Evolutionary conservation across 352 stramenopile species (phyloP).

Genomic region (Globisporangium abappressorium): DNA sequence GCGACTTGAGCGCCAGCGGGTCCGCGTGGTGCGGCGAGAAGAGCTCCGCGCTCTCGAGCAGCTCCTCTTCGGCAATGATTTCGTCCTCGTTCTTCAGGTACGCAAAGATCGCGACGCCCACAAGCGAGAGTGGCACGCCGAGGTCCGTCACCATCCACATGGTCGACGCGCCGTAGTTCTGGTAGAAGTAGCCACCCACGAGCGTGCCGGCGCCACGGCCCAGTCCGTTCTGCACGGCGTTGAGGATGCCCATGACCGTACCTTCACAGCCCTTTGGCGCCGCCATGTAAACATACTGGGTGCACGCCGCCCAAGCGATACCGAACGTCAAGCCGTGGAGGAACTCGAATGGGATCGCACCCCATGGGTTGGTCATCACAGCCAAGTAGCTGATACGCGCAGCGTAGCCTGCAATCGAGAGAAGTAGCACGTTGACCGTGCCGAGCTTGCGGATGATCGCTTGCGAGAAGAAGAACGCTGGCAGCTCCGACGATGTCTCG

Average conservation of each 20-base stretch:
- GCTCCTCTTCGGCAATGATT: conserved; percentile 23
- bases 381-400: conserved; percentile 71
- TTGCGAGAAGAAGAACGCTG: conserved; percentile 80
- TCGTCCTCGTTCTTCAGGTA: conserved; percentile 50
- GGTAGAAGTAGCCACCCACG: conserved; percentile 74
- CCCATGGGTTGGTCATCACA: conserved; percentile 78
- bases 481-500: conserved; percentile 76
- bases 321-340: conserved; percentile 75
- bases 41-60: conserved; percentile 56
- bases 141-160: conserved; percentile 75
- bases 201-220: conserved; percentile 64
- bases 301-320: conserved; percentile 68
- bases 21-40: conserved; percentile 60
- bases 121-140: conserved; percentile 59
- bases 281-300: conserved; percentile 72
- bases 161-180: conserved; percentile 51
- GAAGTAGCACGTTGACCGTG: conserved; percentile 66
- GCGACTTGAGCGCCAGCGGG: conserved; percentile 37
- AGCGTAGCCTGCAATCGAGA: conserved; percentile 69
- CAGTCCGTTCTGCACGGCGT: conserved; percentile 72
- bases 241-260: conserved; percentile 77
- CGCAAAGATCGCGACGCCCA: conserved; percentile 55
- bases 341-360: conserved; percentile 77
- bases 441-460: conserved; percentile 65
- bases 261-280: conserved; percentile 57